Percentiles rank a stretch among this genome's conserved stretches.
Evolutionary conservation across 2,329 filamentous ascomycete genomes (phyloP).

Genomic region (Cladosporium oxysporum): DNA sequence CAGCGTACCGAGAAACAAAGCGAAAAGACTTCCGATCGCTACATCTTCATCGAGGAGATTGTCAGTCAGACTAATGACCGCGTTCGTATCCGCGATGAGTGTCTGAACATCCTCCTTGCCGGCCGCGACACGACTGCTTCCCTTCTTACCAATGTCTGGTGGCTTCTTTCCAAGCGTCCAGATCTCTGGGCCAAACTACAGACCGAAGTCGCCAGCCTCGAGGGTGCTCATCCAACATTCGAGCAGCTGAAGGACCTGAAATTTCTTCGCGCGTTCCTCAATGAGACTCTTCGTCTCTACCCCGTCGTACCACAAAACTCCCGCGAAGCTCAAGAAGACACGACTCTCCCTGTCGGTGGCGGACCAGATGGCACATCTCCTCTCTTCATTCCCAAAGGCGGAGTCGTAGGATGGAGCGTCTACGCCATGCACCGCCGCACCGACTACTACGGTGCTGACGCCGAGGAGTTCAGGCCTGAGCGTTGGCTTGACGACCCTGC

Average conservation of each 20-base stretch:
- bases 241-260: conserved; percentile 40
- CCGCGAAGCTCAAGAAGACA: conserved; percentile 70
- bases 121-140: conserved; percentile 58
- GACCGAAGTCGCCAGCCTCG: conserved; percentile 32
- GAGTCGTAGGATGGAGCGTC: conserved; percentile 65
- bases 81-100: conserved; percentile 50
- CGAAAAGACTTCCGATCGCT: conserved; percentile 39
- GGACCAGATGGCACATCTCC: conserved; percentile 57
- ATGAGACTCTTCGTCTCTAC: conserved; percentile 77
- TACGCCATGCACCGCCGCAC: conserved; percentile 72
- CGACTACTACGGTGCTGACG: conserved; percentile 51
- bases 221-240: conserved; percentile 44
- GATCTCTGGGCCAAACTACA: conserved; percentile 36
- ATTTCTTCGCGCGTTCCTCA: conserved; percentile 61
- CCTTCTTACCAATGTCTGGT: conserved; percentile 51
- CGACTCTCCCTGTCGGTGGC: conserved; percentile 69
- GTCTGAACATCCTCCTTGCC: conserved; percentile 55
- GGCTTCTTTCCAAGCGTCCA: conserved; percentile 35
- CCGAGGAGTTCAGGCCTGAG: conserved; percentile 43
- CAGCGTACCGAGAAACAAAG: conserved; percentile 33
- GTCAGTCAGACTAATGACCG: conserved; percentile 50
- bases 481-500: conserved; percentile 39
- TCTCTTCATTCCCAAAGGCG: conserved; percentile 66
- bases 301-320: conserved; percentile 79
- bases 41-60: conserved; percentile 54